Base-by-base conservation (phyloP, 2,329 filamentous ascomycete genomes). In the Diaporthe sp. region DNA sequence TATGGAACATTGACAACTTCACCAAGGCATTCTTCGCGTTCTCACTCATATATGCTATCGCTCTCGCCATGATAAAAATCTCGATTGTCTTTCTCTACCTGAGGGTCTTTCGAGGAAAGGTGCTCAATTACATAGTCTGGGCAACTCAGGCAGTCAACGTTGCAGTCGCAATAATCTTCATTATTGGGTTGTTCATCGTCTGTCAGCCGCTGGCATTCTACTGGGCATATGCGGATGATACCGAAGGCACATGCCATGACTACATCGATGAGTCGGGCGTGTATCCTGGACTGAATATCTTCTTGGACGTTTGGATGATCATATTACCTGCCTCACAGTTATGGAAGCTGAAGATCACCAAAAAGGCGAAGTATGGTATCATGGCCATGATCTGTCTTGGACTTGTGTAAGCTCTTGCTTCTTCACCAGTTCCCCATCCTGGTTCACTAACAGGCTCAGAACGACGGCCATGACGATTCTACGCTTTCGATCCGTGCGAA, bases 1-100 rank as follows among this genome's bases (percentile, higher is more conserved):
- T 63, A 63, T 63, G 58, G 58, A 44, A 44, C 9, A 63, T 63
- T 39, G 58, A 63, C 37, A 63, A 63, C 37, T 63, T 63, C 37
- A 63, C 58, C 37, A 63, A 63, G 25, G 58, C 58, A 30, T 63
- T 63, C 25, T 63, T 63, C 25, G 58, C 58, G 0, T 63, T 63
- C 9, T 63, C 58, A 4, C 17, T 63, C 13, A 44, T 63, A 6
- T 63, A 63, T 13, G 37, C 58, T 37, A 7, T 63, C 2, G 17
- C 37, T 39, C 58, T 44, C 4, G 58, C 37, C 37, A 63, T 44
- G 58, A 63, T 63, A 4, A 63, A 63, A 22, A 63, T 63, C 15
- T 63, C 58, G 19, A 63, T 63, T 7, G 58, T 63, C 15, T 63
- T 63, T 22, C 37, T 63, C n/a, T 63, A 63, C 58, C 37, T 63